Conservation (phyloP, 306 rosid species). For the Trifolium repens region DNA sequence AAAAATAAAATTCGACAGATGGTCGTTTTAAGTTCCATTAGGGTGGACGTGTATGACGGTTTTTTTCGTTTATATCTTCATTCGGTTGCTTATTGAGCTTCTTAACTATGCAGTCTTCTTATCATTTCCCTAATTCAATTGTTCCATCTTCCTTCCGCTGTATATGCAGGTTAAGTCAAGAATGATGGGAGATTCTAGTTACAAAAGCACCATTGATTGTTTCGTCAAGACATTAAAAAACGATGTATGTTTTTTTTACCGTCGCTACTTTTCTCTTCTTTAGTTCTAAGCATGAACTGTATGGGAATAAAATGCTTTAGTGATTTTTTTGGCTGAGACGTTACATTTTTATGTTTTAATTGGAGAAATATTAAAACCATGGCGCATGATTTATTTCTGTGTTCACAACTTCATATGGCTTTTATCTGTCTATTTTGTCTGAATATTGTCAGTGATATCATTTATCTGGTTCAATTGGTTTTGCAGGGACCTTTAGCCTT, state of each 20-base stretch:
- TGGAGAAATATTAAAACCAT: not conserved
- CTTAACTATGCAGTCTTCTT: slow-evolving; percentile 21
- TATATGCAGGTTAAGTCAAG: slow-evolving; percentile 88
- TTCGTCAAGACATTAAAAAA: slow-evolving; percentile 85
- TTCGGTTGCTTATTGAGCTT: slow-evolving; percentile 22
- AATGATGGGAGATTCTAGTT: slow-evolving; percentile 96
- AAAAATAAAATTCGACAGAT: slow-evolving; percentile 4
- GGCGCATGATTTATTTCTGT: not conserved
- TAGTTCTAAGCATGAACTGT: not conserved
- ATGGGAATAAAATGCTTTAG: not conserved
- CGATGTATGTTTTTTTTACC: slow-evolving; percentile 64
- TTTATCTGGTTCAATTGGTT: slow-evolving; percentile 27
- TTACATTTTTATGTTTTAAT: slow-evolving; percentile 9
- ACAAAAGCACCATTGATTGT: slow-evolving; percentile 92
- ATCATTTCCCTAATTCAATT: slow-evolving; percentile 33
- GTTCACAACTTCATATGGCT: not conserved
- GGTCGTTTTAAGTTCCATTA: not conserved
- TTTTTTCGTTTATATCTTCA: slow-evolving; percentile 2
- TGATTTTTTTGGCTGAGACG: not conserved
- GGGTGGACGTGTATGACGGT: not conserved
- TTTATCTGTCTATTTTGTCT: not conserved
- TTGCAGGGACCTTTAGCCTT: slow-evolving; percentile 94
- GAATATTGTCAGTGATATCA: slow-evolving; percentile 6
- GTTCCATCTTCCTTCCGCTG: slow-evolving; percentile 30
- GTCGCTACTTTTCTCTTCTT: not conserved